Conservation (phyloP, 306 rosid species). For the Vachellia collinsii region DNA sequence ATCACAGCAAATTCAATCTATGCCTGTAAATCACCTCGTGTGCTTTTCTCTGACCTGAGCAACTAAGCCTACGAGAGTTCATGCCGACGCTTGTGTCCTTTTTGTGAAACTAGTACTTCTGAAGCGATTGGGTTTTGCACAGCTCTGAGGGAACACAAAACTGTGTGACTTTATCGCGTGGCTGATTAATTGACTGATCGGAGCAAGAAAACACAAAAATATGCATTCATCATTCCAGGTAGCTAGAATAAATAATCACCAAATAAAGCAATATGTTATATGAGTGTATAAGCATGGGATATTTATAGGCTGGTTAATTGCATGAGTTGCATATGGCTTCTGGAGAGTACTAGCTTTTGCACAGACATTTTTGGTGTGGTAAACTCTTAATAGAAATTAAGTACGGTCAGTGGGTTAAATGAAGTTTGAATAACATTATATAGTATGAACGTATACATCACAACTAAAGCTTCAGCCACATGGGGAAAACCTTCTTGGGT, state of each 20-base stretch:
- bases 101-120: constrained; percentile 12
- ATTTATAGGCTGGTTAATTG: neutral
- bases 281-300: neutral
- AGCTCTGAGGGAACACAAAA: constrained; percentile 7
- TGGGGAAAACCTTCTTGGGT: neutral
- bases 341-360: neutral
- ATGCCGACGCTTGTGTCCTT: constrained; percentile 30
- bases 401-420: neutral
- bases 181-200: neutral
- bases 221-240: neutral
- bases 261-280: neutral
- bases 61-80: constrained; percentile 7
- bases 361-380: neutral
- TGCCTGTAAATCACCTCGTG: neutral
- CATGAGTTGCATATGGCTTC: neutral
- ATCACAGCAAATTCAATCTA: constrained; percentile 5
- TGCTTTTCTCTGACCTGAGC: constrained; percentile 10
- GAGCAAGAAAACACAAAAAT: neutral
- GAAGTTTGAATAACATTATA: neutral
- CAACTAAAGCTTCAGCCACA: neutral
- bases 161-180: constrained; percentile 5
- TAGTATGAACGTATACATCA: neutral
- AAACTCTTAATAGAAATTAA: neutral
- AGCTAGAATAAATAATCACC: neutral
- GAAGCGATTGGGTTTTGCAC: constrained; percentile 23